Percentiles rank a stretch among this genome's conserved stretches.
Conservation (phyloP, 2,329 filamentous ascomycete species). For the Chalara sp. region DNA sequence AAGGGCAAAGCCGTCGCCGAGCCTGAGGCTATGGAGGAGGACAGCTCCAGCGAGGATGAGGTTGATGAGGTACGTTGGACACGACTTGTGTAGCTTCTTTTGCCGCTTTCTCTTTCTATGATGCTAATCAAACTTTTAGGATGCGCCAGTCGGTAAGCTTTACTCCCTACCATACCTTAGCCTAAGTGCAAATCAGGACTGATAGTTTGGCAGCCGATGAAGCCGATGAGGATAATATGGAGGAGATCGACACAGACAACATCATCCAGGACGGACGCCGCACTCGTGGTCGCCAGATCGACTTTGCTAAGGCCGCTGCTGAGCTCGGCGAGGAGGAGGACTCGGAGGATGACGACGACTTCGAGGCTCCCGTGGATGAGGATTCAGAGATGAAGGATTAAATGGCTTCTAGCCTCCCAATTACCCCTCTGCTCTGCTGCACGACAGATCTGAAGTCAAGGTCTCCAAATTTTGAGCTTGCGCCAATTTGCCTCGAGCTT, state of each 20-base stretch:
- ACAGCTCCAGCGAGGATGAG: constrained; percentile 61
- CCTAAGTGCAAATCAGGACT: not conserved
- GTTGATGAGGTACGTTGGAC: constrained; percentile 47
- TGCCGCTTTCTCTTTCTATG: constrained; percentile 1
- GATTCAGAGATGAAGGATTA: not conserved
- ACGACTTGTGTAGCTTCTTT: not conserved
- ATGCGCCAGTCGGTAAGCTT: constrained; percentile 21
- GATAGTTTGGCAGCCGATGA: constrained; percentile 46
- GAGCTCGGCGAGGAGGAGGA: constrained; percentile 70
- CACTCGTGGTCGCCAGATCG: constrained; percentile 86
- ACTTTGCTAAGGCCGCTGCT: constrained; percentile 85
- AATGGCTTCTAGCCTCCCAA: not conserved
- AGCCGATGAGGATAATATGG: constrained; percentile 74
- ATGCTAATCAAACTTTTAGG: constrained; percentile 11
- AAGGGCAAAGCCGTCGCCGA: constrained; percentile 69
- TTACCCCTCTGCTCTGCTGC: no score
- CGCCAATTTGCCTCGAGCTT: no score
- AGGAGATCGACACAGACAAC: constrained; percentile 86
- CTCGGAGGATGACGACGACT: constrained; percentile 68
- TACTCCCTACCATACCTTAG: no score
- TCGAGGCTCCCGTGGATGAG: constrained; percentile 57
- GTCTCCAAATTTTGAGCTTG: no score
- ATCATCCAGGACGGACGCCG: constrained; percentile 74
- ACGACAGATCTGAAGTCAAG: no score
- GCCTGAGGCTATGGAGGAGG: constrained; percentile 47